Conservation (phyloP, 257 asterid genomes). For the Solanum appendiculatum region DNA sequence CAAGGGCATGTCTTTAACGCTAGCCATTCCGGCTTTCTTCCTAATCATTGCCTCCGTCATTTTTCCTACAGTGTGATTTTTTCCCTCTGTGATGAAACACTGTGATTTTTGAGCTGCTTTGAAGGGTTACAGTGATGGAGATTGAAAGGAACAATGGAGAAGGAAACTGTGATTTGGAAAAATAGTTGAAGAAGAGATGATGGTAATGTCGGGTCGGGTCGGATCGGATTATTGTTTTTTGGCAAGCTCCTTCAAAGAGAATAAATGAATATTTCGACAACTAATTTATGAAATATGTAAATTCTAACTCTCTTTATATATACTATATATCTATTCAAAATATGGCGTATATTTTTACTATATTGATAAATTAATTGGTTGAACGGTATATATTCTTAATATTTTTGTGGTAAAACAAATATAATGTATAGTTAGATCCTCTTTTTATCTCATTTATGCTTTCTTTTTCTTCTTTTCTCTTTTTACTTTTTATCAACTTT, state of each 20-base stretch:
- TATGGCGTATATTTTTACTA: background rate
- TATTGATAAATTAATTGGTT: too few species aligned
- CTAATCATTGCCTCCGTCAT: constrained; percentile 90
- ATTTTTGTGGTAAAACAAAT: too few species aligned
- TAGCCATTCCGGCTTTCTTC: constrained; percentile 82
- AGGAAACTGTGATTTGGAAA: background rate
- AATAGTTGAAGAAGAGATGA: background rate
- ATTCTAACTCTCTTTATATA: too few species aligned
- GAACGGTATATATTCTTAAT: background rate
- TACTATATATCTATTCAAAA: too few species aligned
- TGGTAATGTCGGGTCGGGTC: background rate
- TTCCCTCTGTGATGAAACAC: background rate
- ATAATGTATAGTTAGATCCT: too few species aligned
- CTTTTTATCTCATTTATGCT: too few species aligned
- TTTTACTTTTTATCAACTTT: background rate
- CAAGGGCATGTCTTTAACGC: constrained; percentile 90
- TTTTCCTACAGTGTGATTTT: background rate
- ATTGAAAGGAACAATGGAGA: background rate
- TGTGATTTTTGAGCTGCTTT: background rate
- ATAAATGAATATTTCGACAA: too few species aligned
- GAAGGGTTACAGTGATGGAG: background rate
- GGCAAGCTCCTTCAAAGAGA: too few species aligned
- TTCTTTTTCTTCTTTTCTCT: background rate
- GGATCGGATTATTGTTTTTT: too few species aligned
- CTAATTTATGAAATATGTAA: too few species aligned